These are phyloP conservation scores for Penicillium waksmanii DNA, from an alignment of 495 filamentous ascomycete species.

Conservation along the genomic window DNA sequence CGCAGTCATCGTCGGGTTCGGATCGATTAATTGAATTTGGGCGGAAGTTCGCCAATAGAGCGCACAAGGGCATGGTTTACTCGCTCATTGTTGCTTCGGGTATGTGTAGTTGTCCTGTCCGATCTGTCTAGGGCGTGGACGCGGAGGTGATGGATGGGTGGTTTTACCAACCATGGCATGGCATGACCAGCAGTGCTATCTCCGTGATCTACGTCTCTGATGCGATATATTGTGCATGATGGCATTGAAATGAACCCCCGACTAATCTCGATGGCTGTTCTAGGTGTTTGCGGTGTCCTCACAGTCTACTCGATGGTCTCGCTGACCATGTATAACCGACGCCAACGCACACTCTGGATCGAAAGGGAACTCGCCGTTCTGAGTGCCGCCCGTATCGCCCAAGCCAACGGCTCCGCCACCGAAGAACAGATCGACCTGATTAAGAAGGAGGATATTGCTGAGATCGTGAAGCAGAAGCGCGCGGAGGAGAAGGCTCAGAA, in stretches of 20 bases:
- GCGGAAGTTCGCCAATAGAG: constrained; percentile 76
- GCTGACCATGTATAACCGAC: constrained; percentile 85
- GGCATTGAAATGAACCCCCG: not conserved
- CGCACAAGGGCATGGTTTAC: constrained; percentile 76
- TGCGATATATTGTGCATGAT: not conserved
- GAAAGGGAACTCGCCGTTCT: constrained; percentile 64
- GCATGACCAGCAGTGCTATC: not conserved
- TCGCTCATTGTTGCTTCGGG: constrained; percentile 78
- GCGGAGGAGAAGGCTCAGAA: constrained; percentile 48
- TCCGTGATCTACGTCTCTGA: not conserved
- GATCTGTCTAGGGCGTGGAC: not conserved
- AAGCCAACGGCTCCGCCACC: constrained; percentile 65
- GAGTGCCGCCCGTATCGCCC: constrained; percentile 62
- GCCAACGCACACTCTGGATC: constrained; percentile 66
- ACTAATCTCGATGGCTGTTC: not conserved
- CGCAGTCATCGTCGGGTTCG: constrained; percentile 61
- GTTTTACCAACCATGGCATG: not conserved
- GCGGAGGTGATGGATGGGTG: not conserved
- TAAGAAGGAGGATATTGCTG: constrained; percentile 62
- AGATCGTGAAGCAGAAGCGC: constrained; percentile 48
- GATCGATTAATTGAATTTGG: constrained; percentile 72
- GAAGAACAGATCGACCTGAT: constrained; percentile 51
- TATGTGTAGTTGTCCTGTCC: constrained; percentile 45
- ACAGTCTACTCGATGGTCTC: constrained; percentile 82
- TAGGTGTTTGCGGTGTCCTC: constrained; percentile 73